These are phyloP conservation scores for Fagus crenata DNA, from an alignment of 306 rosid species.

Conservation along the genomic window DNA sequence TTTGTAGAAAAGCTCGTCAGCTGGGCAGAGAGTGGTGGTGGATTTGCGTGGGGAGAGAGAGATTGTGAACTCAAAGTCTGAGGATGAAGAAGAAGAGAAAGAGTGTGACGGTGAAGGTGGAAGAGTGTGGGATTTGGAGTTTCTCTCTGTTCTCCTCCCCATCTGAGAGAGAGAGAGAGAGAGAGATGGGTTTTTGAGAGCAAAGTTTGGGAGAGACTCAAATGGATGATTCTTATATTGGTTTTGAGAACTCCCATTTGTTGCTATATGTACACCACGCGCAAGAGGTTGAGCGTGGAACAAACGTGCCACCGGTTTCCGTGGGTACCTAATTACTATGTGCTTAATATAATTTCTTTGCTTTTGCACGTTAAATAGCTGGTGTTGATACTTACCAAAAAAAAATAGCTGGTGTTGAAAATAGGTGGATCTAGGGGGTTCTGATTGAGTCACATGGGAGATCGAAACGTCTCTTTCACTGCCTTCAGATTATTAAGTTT, in stretches of 20 bases:
- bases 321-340: neutral
- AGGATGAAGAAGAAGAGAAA: slow-evolving; percentile 74
- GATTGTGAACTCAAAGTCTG: slow-evolving; percentile 85
- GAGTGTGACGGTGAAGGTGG: slow-evolving; percentile 82
- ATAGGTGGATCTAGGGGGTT: slow-evolving; percentile 8
- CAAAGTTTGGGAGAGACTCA: neutral
- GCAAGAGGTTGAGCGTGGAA: neutral
- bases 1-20: slow-evolving; percentile 93
- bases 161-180: slow-evolving; percentile 19
- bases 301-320: slow-evolving; percentile 27
- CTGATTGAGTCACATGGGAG: slow-evolving; percentile 39
- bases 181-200: neutral
- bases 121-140: slow-evolving; percentile 52
- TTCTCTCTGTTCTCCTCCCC: slow-evolving; percentile 44
- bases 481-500: no score
- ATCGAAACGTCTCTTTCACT: slow-evolving; percentile 2
- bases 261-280: neutral
- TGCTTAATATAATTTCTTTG: neutral
- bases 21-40: slow-evolving; percentile 65
- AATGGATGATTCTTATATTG: slow-evolving; percentile 10
- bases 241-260: neutral
- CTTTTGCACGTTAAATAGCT: neutral
- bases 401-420: neutral
- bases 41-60: slow-evolving; percentile 73
- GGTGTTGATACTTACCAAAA: neutral